Evolutionary conservation across 163 green algal genomes (phyloP).

Genomic region (Smithsoniella earleae): DNA sequence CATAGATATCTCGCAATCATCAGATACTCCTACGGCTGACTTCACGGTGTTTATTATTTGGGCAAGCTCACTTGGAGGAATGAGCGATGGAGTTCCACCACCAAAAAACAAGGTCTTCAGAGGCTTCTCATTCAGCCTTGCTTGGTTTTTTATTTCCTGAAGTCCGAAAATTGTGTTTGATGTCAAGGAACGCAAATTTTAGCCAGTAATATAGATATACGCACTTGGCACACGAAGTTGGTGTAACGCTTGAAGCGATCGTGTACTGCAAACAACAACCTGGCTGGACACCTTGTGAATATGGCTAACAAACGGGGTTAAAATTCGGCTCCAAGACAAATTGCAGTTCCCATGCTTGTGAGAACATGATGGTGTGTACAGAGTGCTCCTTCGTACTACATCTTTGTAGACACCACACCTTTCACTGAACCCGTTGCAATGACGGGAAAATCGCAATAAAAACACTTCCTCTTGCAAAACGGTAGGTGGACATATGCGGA

Average conservation of each 20-base stretch:
- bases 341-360: too few relatives aligned
- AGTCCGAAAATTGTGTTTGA: too few relatives aligned
- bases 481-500: slow-evolving; percentile 87
- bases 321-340: too few relatives aligned
- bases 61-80: slow-evolving; percentile 57
- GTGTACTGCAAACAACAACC: background rate
- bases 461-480: slow-evolving; percentile 90
- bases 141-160: background rate
- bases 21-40: slow-evolving; percentile 44
- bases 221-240: background rate
- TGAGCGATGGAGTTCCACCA: slow-evolving; percentile 81
- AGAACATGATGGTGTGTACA: too few relatives aligned
- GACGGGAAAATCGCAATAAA: slow-evolving; percentile 97
- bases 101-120: slow-evolving; percentile 88
- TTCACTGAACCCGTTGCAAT: too few relatives aligned
- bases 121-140: slow-evolving; percentile 20
- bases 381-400: too few relatives aligned
- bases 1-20: slow-evolving; percentile 72
- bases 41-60: slow-evolving; percentile 7
- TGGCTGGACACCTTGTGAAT: too few relatives aligned
- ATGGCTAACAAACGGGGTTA: too few relatives aligned
- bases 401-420: too few relatives aligned
- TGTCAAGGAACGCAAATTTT: too few relatives aligned
- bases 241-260: slow-evolving; percentile 1
- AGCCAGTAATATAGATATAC: too few relatives aligned